Evolutionary conservation across 805 yeast genomes (phyloP), one percentile per base, ranked within the genome.

Genomic region (Jamesozyma spencerorum): DNA sequence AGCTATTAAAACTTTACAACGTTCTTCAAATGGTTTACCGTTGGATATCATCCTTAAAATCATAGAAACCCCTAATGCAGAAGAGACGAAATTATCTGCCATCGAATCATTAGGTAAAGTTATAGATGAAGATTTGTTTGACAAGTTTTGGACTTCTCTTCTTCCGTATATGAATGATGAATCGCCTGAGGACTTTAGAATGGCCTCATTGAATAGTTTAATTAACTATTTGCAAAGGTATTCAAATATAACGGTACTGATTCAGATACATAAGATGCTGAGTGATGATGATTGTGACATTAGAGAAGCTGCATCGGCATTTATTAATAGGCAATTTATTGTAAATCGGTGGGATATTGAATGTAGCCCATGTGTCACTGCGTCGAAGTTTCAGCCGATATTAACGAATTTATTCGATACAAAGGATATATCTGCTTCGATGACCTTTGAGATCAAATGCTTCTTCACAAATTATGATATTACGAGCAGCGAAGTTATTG

Each of bases 211-310:
- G 31, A 41, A 40, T n/a, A 52, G 59, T 32, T 39, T 55, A 37
- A 44, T 37, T 13, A 46, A 47, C 29, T 49, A 37, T 24, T 39
- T 45, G 8, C 28, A 44, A 18, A 38, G 42, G 2, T 19, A 19
- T 1, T 11, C 22, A n/a, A 31, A 43, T 14, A 26, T 41, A 2
- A 32, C 36, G 8, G 47, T 60, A 41, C 28, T 51, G 11, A 40
- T 62, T 31, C 42, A 47, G 31, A 38, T 70, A 1, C 66, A 65
- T 43, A 53, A 59, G 12, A 68, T 63, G 45, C 53, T 80, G 18
- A 61, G 62, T 39, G 95, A 85, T 57, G 94, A 85, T 50, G 90
- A 81, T 48, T 74, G 68, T 11, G 76, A 70, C 12, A 60, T 83
- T 5, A 64, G 94, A 42, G 58, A 60, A 1, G 14, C 49, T 2